Evolutionary conservation across 83 land plant genomes (phyloP).

Genomic region (Picea abies): DNA sequence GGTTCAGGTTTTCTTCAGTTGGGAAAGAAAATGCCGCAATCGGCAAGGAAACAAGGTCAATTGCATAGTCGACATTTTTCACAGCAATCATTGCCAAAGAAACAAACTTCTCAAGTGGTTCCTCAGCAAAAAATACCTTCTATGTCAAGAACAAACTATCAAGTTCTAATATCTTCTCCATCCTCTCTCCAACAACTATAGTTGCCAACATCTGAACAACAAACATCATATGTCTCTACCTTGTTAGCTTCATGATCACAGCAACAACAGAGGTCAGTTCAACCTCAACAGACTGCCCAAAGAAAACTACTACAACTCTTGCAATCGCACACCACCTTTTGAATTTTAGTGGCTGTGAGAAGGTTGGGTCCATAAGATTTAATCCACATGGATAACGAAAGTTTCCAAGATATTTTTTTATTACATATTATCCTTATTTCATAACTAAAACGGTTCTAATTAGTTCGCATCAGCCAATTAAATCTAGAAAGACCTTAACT

Average conservation of each 20-base stretch:
- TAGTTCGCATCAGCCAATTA: too few relatives aligned
- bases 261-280: conserved; percentile 8
- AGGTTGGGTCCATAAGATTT: too few relatives aligned
- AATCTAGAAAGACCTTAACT: too few relatives aligned
- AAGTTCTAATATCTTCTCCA: background rate
- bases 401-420: too few relatives aligned
- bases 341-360: too few relatives aligned
- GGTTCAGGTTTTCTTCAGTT: background rate
- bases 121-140: background rate
- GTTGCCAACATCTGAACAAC: conserved; percentile 3
- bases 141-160: too few relatives aligned
- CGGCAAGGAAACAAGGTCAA: background rate
- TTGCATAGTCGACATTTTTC: background rate
- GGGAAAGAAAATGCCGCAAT: background rate
- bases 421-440: too few relatives aligned
- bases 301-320: too few relatives aligned
- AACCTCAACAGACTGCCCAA: too few relatives aligned
- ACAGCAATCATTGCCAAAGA: background rate
- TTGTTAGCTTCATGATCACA: conserved; percentile 14
- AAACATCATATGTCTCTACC: background rate
- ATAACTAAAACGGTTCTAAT: too few relatives aligned
- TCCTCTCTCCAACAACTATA: background rate
- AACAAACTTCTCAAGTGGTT: background rate
- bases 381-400: too few relatives aligned
- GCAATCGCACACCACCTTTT: too few relatives aligned